These are phyloP conservation scores for Annona cherimola DNA, from an alignment of 164 flowering plant species.

Conservation along the genomic window DNA sequence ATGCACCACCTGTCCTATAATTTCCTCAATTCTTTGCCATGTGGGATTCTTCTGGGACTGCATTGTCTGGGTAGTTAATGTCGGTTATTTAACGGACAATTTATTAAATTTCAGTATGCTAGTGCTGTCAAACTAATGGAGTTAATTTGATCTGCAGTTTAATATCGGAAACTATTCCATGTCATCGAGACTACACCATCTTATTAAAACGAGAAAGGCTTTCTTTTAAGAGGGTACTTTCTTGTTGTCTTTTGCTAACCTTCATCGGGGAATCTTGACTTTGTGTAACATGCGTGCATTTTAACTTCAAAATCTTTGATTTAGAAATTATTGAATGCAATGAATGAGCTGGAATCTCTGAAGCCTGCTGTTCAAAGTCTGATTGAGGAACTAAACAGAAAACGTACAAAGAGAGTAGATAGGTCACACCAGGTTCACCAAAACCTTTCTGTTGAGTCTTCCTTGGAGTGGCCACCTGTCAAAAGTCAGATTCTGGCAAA, in stretches of 20 bases:
- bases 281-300: background rate
- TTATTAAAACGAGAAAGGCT: slow-evolving; percentile 37
- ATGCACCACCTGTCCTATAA: background rate
- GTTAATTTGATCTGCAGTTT: slow-evolving; percentile 46
- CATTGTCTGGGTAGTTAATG: too few species aligned
- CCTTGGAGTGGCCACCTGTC: slow-evolving; percentile 39
- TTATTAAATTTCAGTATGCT: too few species aligned
- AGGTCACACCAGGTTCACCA: slow-evolving; percentile 22
- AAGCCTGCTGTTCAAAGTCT: slow-evolving; percentile 58
- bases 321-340: slow-evolving; percentile 54
- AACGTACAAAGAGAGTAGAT: slow-evolving; percentile 27
- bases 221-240: slow-evolving; percentile 48
- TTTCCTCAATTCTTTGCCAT: too few species aligned
- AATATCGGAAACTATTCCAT: slow-evolving; percentile 81
- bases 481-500: slow-evolving; percentile 22
- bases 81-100: too few species aligned
- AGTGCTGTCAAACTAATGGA: slow-evolving; percentile 2
- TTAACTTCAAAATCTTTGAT: slow-evolving; percentile 15
- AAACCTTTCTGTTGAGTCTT: slow-evolving; percentile 24
- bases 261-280: background rate
- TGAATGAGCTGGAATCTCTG: slow-evolving; percentile 74
- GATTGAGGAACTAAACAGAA: slow-evolving; percentile 47
- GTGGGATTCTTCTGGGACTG: background rate
- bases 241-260: background rate
- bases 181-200: slow-evolving; percentile 66